Base-by-base conservation (phyloP, 2,329 filamentous ascomycete genomes). In the Aphanoascus verrucosus region DNA sequence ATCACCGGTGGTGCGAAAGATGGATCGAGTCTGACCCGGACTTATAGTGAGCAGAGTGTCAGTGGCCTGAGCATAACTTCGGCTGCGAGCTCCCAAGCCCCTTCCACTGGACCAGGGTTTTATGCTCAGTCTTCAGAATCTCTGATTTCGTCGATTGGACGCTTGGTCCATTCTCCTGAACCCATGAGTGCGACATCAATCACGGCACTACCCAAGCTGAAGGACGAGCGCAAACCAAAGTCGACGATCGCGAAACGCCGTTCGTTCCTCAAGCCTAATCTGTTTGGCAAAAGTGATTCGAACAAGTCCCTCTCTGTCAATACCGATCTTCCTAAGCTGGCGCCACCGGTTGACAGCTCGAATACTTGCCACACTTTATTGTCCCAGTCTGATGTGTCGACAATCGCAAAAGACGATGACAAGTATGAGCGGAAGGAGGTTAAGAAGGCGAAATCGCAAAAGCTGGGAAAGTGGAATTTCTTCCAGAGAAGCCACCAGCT, bases 391-490 rank as follows among this genome's bases (percentile, higher is more conserved):
- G 51, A 44, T 51, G 31, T 37, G 17, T 57, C 54, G 14, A 57
- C 59, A 37, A 44, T 59, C 9, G 46, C 59, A 37, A 56, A 43
- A 23, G 57, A 60, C 49, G 57, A 56, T 50, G 46, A 53, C 28
- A 19, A 11, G 40, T 53, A 37, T 41, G 49, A 50, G 34, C 52
- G 9, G 43, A 57, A 56, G 52, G 56, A 59, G 57, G 23, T 57
- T n/a, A 61, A 60, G 38, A 53, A 61, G 45, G 64, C 60, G 35
- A 66, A 61, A 31, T 53, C 61, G 15, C 63, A 63, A 15, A 75
- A 74, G 62, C 60, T 67, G 19, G 67, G 68, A 56, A 74, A 73
- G 64, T 82, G 78, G 78, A 82, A 80, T 59, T 79, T 83, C 58
- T 81, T 83, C 55, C 78, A 81, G 51, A 71, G 67, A 63, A 68